phyloP scores from a whole-genome alignment of 306 rosid species.

The Malus sieversii region DNA sequence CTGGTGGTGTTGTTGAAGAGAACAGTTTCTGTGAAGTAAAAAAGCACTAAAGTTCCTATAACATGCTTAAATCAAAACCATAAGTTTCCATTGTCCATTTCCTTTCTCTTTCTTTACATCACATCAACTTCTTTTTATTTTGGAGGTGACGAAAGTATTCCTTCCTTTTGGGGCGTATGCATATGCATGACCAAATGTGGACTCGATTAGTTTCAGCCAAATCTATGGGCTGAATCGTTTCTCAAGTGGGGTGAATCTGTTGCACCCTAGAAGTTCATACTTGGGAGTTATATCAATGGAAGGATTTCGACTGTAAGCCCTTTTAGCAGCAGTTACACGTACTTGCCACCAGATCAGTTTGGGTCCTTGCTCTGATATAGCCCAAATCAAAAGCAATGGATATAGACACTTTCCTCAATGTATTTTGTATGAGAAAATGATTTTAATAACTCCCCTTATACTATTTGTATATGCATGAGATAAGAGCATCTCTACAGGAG shows the following conservation, averaged over 20 bases:
- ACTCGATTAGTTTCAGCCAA: background rate
- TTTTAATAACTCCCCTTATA: too few species aligned
- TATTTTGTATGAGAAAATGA: background rate
- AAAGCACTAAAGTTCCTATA: background rate
- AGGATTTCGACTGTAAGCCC: background rate
- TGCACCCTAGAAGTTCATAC: background rate
- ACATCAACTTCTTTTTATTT: background rate
- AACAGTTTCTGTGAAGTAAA: background rate
- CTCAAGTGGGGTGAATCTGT: background rate
- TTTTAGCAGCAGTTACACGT: background rate
- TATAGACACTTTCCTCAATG: background rate
- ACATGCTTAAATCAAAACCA: background rate
- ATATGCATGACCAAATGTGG: background rate
- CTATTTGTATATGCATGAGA: too few species aligned
- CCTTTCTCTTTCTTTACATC: background rate
- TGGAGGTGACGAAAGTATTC: background rate
- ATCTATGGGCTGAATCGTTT: background rate
- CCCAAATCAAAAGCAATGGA: background rate
- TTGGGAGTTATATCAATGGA: background rate
- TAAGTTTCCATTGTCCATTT: background rate
- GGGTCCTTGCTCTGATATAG: background rate
- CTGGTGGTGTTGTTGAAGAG: background rate
- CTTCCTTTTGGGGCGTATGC: background rate
- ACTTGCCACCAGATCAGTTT: background rate
- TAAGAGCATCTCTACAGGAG: too few species aligned